These are phyloP conservation scores for Gillenia trifoliata DNA, from an alignment of 306 rosid genomes.

Conservation along the genomic window DNA sequence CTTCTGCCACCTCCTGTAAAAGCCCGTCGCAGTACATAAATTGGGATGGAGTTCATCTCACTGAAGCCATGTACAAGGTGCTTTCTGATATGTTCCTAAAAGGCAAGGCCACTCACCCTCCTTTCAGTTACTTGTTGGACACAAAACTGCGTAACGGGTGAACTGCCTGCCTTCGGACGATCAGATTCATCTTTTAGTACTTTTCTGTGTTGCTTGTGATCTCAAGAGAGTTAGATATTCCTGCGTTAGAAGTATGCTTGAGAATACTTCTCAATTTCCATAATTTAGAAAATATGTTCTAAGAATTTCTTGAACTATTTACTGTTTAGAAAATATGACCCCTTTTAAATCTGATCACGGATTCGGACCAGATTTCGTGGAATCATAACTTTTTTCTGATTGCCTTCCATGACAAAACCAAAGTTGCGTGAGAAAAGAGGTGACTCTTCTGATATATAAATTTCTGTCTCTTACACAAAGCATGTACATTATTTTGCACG, in stretches of 20 bases:
- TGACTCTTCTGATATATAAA: not conserved
- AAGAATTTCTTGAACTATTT: too few species aligned
- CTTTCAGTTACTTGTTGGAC: slow-evolving; percentile 53
- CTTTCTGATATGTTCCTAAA: slow-evolving; percentile 61
- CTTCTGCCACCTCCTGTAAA: slow-evolving; percentile 39
- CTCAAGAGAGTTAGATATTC: not conserved
- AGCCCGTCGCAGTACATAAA: slow-evolving; percentile 66
- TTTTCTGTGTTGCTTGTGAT: not conserved
- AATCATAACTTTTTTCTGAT: not conserved
- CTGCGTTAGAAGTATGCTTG: not conserved
- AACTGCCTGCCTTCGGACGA: not conserved
- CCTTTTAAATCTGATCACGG: not conserved
- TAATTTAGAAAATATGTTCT: not conserved
- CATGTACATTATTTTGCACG: slow-evolving; percentile 15
- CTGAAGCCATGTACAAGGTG: slow-evolving; percentile 88
- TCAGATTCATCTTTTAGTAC: not conserved
- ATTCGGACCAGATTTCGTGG: not conserved
- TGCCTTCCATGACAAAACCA: not conserved
- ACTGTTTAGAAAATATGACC: not conserved
- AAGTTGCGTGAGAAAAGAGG: not conserved
- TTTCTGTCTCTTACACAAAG: slow-evolving; percentile 6
- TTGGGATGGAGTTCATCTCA: slow-evolving; percentile 98
- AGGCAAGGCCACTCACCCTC: slow-evolving; percentile 64
- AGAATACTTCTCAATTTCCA: not conserved
- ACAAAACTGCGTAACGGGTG: slow-evolving; percentile 46